Conservation (phyloP, 2,329 filamentous ascomycete genomes). For the Plenodomus lindquistii region DNA sequence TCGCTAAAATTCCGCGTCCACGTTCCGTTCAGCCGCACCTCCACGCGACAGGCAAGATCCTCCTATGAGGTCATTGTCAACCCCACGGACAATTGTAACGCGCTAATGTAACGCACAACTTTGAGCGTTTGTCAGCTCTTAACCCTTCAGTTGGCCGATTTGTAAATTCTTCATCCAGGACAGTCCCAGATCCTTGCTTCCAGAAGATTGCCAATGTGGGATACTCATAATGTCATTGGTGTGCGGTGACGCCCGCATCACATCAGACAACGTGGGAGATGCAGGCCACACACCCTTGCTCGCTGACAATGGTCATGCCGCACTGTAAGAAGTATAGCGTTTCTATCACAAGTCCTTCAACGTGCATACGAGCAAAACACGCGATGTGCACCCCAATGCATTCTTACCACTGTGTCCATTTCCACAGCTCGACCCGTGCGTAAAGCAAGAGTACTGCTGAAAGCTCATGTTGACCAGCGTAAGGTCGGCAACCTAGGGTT, state of each 20-base stretch:
- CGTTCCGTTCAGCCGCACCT: slow-evolving; percentile 9
- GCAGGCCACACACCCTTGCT: not conserved
- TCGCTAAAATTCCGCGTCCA: slow-evolving; percentile 23
- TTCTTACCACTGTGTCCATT: too few species aligned
- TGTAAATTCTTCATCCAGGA: slow-evolving; percentile 20
- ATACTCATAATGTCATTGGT: slow-evolving; percentile 2
- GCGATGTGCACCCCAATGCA: too few species aligned
- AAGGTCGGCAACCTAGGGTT: too few species aligned
- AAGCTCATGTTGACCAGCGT: too few species aligned
- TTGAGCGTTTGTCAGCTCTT: slow-evolving; percentile 37
- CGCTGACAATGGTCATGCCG: not conserved
- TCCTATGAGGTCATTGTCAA: slow-evolving; percentile 31
- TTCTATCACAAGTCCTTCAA: not conserved
- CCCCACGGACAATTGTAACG: too few species aligned
- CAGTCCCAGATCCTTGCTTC: slow-evolving; percentile 16
- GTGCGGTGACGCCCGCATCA: slow-evolving; percentile 1
- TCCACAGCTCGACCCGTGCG: too few species aligned
- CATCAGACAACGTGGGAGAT: not conserved
- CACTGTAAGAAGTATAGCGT: not conserved
- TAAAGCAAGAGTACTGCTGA: too few species aligned
- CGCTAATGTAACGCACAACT: slow-evolving; percentile 10
- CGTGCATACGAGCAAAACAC: not conserved
- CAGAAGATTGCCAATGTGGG: slow-evolving; percentile 29
- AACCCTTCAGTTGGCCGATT: slow-evolving; percentile 26
- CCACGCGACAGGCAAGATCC: slow-evolving; percentile 10